These are phyloP conservation scores for Ceratocystis ficicola DNA, from an alignment of 2,329 filamentous ascomycete genomes.

Conservation along the genomic window DNA sequence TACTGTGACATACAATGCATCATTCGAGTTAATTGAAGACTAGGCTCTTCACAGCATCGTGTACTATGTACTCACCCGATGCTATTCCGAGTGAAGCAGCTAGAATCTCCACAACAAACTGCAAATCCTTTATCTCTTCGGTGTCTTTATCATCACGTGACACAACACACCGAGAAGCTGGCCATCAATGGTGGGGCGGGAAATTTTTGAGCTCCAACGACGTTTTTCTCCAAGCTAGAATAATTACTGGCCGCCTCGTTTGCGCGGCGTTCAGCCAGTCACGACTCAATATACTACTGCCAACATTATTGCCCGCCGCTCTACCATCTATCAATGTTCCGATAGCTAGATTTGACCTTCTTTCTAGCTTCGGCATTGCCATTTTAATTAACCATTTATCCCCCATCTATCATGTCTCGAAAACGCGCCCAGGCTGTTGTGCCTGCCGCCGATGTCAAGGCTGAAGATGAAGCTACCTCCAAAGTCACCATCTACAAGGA, in stretches of 20 bases:
- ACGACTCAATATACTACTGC: neutral
- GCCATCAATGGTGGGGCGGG: constrained; percentile 10
- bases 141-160: neutral
- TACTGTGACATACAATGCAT: no score
- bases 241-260: neutral
- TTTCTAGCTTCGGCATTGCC: neutral
- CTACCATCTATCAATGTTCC: neutral
- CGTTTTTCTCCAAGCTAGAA: constrained; percentile 11
- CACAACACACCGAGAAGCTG: neutral
- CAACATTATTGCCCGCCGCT: neutral
- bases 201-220: constrained; percentile 12
- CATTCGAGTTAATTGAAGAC: no score
- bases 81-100: no score
- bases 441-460: constrained; percentile 10
- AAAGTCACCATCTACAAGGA: constrained; percentile 44
- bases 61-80: no score
- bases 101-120: no score
- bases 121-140: neutral
- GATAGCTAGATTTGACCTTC: neutral
- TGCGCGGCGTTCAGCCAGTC: constrained; percentile 1
- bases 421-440: constrained; percentile 11
- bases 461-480: constrained; percentile 23
- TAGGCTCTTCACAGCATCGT: no score
- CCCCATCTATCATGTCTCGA: constrained; percentile 16
- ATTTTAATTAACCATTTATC: neutral